These are phyloP conservation scores for Wallacemonas sp. DNA, from an alignment of 208 protist genomes.

Conservation along the genomic window DNA sequence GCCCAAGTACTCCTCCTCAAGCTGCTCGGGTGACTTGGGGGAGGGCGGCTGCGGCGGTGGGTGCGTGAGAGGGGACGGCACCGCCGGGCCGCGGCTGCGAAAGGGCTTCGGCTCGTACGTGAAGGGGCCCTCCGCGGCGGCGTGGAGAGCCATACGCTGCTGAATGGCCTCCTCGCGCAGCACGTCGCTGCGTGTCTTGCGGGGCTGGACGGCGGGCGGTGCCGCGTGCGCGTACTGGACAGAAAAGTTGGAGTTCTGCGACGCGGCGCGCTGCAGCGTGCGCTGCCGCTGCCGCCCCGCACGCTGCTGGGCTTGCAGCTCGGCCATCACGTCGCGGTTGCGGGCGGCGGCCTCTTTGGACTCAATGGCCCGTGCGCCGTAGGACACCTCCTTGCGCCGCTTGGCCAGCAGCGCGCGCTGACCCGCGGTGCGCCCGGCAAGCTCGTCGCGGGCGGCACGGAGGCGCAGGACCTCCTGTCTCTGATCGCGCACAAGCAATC, in stretches of 20 bases:
- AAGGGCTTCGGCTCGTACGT: constrained; percentile 41
- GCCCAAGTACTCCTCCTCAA: constrained; percentile 12
- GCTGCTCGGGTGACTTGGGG: constrained; percentile 6
- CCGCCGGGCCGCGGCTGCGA: neutral
- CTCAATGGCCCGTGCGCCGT: constrained; percentile 60
- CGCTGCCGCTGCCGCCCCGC: constrained; percentile 39
- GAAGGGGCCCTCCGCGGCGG: constrained; percentile 39
- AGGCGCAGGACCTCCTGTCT: constrained; percentile 46
- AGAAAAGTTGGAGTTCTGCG: constrained; percentile 21
- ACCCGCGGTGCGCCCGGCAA: constrained; percentile 25
- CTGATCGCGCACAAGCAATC: constrained; percentile 68
- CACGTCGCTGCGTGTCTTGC: constrained; percentile 57
- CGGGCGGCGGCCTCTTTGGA: constrained; percentile 41
- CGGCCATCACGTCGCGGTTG: constrained; percentile 34
- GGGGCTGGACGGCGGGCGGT: neutral
- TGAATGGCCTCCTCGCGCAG: constrained; percentile 66
- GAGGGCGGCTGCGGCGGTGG: neutral
- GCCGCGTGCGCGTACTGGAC: constrained; percentile 29
- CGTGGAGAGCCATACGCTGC: constrained; percentile 48
- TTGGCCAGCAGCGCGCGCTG: constrained; percentile 43
- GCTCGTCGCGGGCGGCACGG: constrained; percentile 32
- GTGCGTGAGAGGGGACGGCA: neutral
- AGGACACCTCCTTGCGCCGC: constrained; percentile 69
- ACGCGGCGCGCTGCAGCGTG: constrained; percentile 24
- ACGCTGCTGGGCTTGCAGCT: constrained; percentile 46